Conservation (phyloP, 768 basidiomycete species). For the Grammothele lineata region DNA sequence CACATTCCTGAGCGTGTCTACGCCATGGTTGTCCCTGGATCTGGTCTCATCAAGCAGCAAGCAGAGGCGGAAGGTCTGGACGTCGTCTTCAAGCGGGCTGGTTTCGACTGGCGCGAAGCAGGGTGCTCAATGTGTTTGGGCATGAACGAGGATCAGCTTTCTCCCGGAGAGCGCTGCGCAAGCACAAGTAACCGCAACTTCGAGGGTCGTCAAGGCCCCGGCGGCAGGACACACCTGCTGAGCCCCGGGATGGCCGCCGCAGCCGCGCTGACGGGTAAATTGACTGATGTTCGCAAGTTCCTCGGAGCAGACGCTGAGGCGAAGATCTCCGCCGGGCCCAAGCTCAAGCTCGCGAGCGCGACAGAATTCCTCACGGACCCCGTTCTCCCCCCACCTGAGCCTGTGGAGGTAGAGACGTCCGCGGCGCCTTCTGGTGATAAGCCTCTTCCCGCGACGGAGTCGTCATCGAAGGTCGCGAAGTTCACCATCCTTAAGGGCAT, state of each 20-base stretch:
- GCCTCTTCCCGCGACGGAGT: slow-evolving; percentile 24
- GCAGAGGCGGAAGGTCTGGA: slow-evolving; percentile 64
- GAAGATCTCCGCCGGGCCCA: slow-evolving; percentile 28
- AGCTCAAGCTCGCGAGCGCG: slow-evolving; percentile 67
- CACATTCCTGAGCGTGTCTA: slow-evolving; percentile 49
- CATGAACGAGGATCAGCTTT: slow-evolving; percentile 67
- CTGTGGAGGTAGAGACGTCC: slow-evolving; percentile 15
- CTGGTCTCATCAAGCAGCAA: slow-evolving; percentile 61
- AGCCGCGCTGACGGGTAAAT: slow-evolving; percentile 53
- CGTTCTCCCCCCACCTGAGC: slow-evolving; percentile 36
- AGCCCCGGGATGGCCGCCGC: slow-evolving; percentile 68
- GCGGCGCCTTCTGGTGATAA: slow-evolving; percentile 4
- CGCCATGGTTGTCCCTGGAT: slow-evolving; percentile 68
- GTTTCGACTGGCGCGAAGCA: slow-evolving; percentile 68
- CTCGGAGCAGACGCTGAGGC: slow-evolving; percentile 32
- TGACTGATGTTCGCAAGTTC: slow-evolving; percentile 56
- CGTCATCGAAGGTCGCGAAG: slow-evolving; percentile 32
- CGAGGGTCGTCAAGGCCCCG: slow-evolving; percentile 58
- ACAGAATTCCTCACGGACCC: slow-evolving; percentile 76
- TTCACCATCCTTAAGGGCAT: slow-evolving; percentile 50
- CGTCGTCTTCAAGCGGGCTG: slow-evolving; percentile 57
- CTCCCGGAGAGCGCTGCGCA: slow-evolving; percentile 54
- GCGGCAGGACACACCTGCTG: slow-evolving; percentile 60
- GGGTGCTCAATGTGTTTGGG: slow-evolving; percentile 71
- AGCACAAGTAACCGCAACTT: slow-evolving; percentile 66